A percentile compares a stretch with the other conserved stretches of the same genome.
These are phyloP conservation scores for Podaxis sp. DNA, from an alignment of 768 basidiomycete species.

Conservation along the genomic window DNA sequence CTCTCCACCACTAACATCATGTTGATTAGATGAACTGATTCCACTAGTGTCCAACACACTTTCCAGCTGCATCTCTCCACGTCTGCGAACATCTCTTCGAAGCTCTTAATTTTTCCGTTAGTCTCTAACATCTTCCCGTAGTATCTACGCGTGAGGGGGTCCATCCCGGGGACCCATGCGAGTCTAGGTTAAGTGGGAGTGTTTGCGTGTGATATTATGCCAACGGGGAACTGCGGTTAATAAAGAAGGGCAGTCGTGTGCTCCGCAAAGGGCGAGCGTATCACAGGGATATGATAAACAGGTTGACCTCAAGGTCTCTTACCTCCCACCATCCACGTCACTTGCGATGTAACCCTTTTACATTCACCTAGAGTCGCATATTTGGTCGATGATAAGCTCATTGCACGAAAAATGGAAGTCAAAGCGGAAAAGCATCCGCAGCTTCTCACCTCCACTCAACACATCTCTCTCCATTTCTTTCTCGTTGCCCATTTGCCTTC, in stretches of 20 bases:
- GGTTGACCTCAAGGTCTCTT: constrained; percentile 91
- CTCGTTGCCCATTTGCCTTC: constrained; percentile 89
- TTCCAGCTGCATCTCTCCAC: constrained; percentile 64
- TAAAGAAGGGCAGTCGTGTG: background rate
- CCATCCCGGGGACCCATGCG: constrained; percentile 60
- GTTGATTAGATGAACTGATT: background rate
- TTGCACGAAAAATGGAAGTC: background rate
- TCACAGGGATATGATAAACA: constrained; percentile 91
- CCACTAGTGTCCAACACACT: constrained; percentile 49
- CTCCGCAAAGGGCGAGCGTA: constrained; percentile 24
- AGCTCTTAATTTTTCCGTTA: constrained; percentile 66
- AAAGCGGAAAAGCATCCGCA: constrained; percentile 43
- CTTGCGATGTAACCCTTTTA: constrained; percentile 89
- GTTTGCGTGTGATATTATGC: constrained; percentile 89
- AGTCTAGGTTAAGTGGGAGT: constrained; percentile 73
- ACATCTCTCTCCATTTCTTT: constrained; percentile 95
- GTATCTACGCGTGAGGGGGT: constrained; percentile 70
- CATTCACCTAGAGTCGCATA: constrained; percentile 91
- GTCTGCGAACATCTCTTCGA: constrained; percentile 68
- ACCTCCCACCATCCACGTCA: constrained; percentile 95
- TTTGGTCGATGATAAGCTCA: constrained; percentile 70
- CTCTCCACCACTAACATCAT: background rate
- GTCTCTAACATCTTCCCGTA: constrained; percentile 70
- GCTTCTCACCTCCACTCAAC: constrained; percentile 95
- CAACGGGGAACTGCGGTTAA: constrained; percentile 63